phyloP scores from a whole-genome alignment of 31 red algal species.

The Endocladia muricata region DNA sequence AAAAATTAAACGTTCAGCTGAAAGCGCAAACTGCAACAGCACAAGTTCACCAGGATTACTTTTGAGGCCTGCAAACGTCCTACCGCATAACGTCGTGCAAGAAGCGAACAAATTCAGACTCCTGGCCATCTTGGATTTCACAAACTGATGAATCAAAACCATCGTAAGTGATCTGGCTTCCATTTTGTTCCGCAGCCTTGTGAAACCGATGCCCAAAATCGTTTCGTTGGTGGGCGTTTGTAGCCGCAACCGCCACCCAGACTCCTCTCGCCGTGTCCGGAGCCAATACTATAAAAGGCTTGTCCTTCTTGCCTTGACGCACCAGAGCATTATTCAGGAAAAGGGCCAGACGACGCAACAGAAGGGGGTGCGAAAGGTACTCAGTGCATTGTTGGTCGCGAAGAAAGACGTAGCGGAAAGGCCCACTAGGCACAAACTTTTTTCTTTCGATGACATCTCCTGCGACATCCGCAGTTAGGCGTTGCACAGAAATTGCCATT shows the following conservation, averaged over 20 bases:
- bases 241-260: slow-evolving; percentile 77
- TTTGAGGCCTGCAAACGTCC: no score
- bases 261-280: slow-evolving; percentile 34
- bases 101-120: slow-evolving; percentile 83
- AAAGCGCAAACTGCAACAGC: no score
- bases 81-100: slow-evolving; percentile 80
- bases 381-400: slow-evolving; percentile 69
- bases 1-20: no score
- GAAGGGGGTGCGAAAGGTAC: slow-evolving; percentile 55
- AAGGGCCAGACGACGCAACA: slow-evolving; percentile 57
- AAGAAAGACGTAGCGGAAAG: slow-evolving; percentile 83
- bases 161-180: slow-evolving; percentile 56
- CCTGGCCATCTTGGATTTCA: slow-evolving; percentile 78
- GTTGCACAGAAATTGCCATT: slow-evolving; percentile 58
- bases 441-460: slow-evolving; percentile 72
- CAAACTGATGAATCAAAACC: slow-evolving; percentile 76
- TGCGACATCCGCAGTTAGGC: slow-evolving; percentile 65
- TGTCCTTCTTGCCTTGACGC: slow-evolving; percentile 62
- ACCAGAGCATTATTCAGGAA: slow-evolving; percentile 63
- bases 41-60: no score
- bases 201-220: slow-evolving; percentile 76
- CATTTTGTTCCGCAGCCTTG: slow-evolving; percentile 70
- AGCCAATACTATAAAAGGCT: slow-evolving; percentile 82
- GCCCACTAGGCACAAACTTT: slow-evolving; percentile 74
- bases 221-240: slow-evolving; percentile 38